phyloP scores from a whole-genome alignment of 169 alveolate genomes.

The Plasmodium berghei region DNA sequence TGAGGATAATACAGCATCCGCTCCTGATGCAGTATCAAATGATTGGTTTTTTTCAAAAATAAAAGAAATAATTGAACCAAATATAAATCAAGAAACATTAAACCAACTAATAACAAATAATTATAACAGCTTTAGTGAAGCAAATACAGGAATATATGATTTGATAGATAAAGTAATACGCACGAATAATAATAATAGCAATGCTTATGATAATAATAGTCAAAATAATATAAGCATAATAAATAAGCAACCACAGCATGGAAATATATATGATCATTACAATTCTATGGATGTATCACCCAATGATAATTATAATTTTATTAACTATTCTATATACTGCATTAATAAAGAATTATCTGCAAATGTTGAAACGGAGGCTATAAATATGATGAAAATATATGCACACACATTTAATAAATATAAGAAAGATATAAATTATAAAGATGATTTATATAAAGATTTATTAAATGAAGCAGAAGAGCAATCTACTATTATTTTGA shows the following conservation, averaged over 20 bases:
- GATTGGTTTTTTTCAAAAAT: constrained; percentile 70
- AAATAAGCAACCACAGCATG: no score
- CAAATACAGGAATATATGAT: constrained; percentile 65
- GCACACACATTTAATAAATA: constrained; percentile 28
- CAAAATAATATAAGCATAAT: neutral
- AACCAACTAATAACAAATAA: constrained; percentile 57
- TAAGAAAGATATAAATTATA: constrained; percentile 50
- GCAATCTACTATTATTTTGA: constrained; percentile 35
- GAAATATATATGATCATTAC: constrained; percentile 27
- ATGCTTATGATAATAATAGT: constrained; percentile 4
- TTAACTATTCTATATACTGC: constrained; percentile 54
- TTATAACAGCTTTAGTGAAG: constrained; percentile 65
- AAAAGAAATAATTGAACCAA: constrained; percentile 53
- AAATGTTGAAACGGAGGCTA: constrained; percentile 64
- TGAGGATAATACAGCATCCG: neutral
- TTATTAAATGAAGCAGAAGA: constrained; percentile 61
- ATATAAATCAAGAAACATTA: constrained; percentile 54
- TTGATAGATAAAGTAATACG: constrained; percentile 47
- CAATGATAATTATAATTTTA: constrained; percentile 54
- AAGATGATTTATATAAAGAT: constrained; percentile 51
- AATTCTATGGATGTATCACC: constrained; percentile 39
- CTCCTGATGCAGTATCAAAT: neutral
- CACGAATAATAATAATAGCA: constrained; percentile 19
- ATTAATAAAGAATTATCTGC: constrained; percentile 72
- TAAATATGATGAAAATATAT: constrained; percentile 66